Percentiles rank a stretch among this genome's conserved stretches.
Conservation (phyloP, 2,329 filamentous ascomycete species). For the Claviceps africana region DNA sequence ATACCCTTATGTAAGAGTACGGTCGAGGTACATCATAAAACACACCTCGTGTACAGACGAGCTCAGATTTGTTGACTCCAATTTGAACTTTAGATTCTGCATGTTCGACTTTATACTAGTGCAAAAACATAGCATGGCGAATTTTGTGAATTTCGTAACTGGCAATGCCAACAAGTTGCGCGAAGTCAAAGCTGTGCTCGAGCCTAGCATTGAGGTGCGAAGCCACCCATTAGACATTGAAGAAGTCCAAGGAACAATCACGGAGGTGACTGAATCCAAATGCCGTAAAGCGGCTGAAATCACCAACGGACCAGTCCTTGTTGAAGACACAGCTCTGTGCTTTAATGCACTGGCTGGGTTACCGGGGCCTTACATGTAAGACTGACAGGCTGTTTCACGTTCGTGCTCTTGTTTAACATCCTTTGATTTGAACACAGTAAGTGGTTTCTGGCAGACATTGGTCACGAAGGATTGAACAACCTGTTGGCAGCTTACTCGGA, state of each 20-base stretch:
- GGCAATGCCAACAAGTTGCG: conserved; percentile 88
- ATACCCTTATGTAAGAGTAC: not conserved
- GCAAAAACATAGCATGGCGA: conserved; percentile 21
- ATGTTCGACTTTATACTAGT: too few species aligned
- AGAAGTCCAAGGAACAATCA: conserved; percentile 83
- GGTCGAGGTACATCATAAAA: not conserved
- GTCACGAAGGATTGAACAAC: conserved; percentile 77
- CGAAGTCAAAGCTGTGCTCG: conserved; percentile 80
- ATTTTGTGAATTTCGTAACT: conserved; percentile 76
- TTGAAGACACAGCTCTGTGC: conserved; percentile 90
- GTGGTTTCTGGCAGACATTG: conserved; percentile 78
- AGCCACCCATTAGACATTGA: conserved; percentile 66
- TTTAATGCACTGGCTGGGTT: conserved; percentile 85
- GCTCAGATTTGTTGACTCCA: not conserved
- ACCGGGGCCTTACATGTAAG: conserved; percentile 90
- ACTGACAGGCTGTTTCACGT: not conserved
- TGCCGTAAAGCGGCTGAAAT: conserved; percentile 65
- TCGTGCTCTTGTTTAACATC: conserved; percentile 10
- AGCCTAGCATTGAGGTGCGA: conserved; percentile 55
- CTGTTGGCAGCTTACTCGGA: conserved; percentile 78
- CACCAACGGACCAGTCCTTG: conserved; percentile 75
- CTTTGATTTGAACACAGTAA: conserved; percentile 44
- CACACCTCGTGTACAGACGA: not conserved
- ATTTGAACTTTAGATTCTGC: not conserved
- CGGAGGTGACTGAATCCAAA: conserved; percentile 84